phyloP scores from a whole-genome alignment of 2,329 filamentous ascomycete genomes.

The Exophiala mesophila region DNA sequence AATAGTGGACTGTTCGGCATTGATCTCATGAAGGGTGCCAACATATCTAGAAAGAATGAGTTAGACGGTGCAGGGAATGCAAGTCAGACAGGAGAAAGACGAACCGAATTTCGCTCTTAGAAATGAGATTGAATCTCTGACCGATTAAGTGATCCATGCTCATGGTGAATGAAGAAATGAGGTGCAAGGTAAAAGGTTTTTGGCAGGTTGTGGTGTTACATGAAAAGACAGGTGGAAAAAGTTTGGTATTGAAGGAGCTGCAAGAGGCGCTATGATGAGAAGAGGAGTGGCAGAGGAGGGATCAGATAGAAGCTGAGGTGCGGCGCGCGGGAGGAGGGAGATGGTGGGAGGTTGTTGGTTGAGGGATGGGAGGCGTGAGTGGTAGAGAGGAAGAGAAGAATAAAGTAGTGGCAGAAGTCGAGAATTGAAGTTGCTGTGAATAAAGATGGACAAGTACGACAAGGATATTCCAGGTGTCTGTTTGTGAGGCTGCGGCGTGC shows the following conservation, averaged over 20 bases:
- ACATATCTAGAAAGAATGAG: constrained; percentile 65
- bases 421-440: no score
- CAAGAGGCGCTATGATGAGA: constrained; percentile 7
- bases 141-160: constrained; percentile 49
- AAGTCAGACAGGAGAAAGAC: constrained; percentile 31
- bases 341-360: no score
- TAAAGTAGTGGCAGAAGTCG: no score
- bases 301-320: not conserved
- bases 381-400: no score
- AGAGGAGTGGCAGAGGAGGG: constrained; percentile 19
- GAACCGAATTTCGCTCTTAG: constrained; percentile 94
- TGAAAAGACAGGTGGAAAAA: constrained; percentile 8
- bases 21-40: constrained; percentile 94
- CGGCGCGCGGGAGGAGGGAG: not conserved
- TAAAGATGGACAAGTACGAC: no score
- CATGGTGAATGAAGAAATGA: constrained; percentile 34
- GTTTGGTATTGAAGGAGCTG: not conserved
- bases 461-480: no score
- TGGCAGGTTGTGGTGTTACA: constrained; percentile 19
- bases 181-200: constrained; percentile 15
- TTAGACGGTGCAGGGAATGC: constrained; percentile 17
- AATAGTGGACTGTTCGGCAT: constrained; percentile 93
- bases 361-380: no score
- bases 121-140: constrained; percentile 93
- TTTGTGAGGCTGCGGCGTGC: no score